A percentile compares a stretch with the other conserved stretches of the same genome.
These are phyloP conservation scores for Populus ilicifolia DNA, from an alignment of 345 rosid species.

Conservation along the genomic window DNA sequence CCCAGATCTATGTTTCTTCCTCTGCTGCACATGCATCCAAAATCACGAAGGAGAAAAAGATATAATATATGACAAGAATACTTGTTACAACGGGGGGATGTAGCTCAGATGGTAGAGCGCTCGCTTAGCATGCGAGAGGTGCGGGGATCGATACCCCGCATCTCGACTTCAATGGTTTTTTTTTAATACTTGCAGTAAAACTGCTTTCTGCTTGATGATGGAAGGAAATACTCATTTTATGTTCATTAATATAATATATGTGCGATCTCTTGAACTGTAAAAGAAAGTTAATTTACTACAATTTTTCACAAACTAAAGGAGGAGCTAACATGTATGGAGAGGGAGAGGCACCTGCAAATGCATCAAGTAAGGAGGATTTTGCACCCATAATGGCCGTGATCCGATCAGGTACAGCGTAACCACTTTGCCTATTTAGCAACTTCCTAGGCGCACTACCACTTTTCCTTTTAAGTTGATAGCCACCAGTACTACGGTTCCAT, in stretches of 20 bases:
- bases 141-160: slow-evolving; percentile 84
- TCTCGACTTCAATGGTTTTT: slow-evolving; percentile 34
- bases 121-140: slow-evolving; percentile 92
- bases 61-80: too few species aligned
- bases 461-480: not conserved
- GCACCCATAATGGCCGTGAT: slow-evolving; percentile 24
- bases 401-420: slow-evolving; percentile 13
- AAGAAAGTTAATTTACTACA: too few species aligned
- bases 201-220: too few species aligned
- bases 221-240: too few species aligned
- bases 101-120: slow-evolving; percentile 92
- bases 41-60: not conserved
- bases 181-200: too few species aligned
- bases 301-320: not conserved
- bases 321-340: not conserved
- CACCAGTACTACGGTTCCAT: slow-evolving; percentile 2
- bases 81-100: slow-evolving; percentile 62
- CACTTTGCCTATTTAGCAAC: slow-evolving; percentile 10
- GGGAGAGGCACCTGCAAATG: slow-evolving; percentile 9
- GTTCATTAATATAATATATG: too few species aligned
- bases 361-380: slow-evolving; percentile 28
- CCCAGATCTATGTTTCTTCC: too few species aligned
- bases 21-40: not conserved
- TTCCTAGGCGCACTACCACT: not conserved
- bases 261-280: too few species aligned